Evolutionary conservation across 2,329 filamentous ascomycete genomes (phyloP).

Genomic region (Fusarium sp.): DNA sequence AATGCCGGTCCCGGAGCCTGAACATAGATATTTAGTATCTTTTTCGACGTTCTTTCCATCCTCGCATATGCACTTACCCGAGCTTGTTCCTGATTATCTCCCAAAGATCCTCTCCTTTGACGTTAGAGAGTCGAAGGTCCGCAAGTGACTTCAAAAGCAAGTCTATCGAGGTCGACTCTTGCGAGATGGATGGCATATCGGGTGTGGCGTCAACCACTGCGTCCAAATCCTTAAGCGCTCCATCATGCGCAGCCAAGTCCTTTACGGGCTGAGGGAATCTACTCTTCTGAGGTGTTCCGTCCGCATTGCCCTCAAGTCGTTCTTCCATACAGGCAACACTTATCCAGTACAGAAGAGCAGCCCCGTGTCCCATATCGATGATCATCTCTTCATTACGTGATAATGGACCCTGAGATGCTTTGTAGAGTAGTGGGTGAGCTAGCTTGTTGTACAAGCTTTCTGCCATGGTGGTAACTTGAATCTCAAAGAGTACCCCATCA

Average conservation of each 20-base stretch:
- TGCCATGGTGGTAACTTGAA: not conserved
- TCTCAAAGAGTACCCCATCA: not conserved
- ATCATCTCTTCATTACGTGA: not conserved
- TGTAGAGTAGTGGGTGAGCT: not conserved
- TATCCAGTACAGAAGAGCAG: not conserved
- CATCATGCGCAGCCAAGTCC: not conserved
- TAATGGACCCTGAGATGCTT: not conserved
- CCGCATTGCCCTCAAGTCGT: not conserved
- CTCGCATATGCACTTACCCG: no score
- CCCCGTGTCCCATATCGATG: not conserved
- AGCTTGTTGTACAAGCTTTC: not conserved
- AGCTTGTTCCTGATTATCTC: not conserved
- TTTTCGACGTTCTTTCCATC: no score
- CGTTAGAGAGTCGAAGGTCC: not conserved
- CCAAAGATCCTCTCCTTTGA: not conserved
- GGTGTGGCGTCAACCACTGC: not conserved
- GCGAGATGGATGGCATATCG: not conserved
- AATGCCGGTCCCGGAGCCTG: no score
- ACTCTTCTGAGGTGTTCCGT: not conserved
- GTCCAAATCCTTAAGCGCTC: not conserved
- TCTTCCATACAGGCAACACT: not conserved
- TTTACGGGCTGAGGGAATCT: not conserved
- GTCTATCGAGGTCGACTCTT: not conserved
- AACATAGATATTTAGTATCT: no score
- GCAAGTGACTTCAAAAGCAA: not conserved